Percentiles rank a stretch among this genome's conserved stretches.
Conservation (phyloP, 2,329 filamentous ascomycete species). For the Lecanicillium sp. region DNA sequence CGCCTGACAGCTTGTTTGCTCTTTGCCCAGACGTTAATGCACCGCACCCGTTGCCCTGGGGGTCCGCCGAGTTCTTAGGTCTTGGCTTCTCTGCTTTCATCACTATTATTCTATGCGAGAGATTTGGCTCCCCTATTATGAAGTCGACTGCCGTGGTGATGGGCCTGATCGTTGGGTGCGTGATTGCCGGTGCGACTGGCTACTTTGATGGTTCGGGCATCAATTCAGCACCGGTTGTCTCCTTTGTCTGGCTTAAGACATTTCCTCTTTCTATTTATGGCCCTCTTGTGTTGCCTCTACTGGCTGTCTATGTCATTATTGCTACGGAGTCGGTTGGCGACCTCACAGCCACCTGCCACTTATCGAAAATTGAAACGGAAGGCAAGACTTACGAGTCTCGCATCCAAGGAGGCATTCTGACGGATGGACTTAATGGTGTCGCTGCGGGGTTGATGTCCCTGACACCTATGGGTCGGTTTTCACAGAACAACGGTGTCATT, state of each 20-base stretch:
- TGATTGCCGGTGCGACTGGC: slow-evolving; percentile 68
- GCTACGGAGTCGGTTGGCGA: slow-evolving; percentile 75
- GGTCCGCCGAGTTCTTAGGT: slow-evolving; percentile 67
- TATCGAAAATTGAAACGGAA: slow-evolving; percentile 66
- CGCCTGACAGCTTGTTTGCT: slow-evolving; percentile 51
- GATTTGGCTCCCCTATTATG: slow-evolving; percentile 78
- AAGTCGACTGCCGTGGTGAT: slow-evolving; percentile 71
- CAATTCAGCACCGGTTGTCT: slow-evolving; percentile 59
- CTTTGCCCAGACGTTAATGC: slow-evolving; percentile 61
- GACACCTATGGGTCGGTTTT: slow-evolving; percentile 72
- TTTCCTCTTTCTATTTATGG: slow-evolving; percentile 68
- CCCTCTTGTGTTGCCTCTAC: slow-evolving; percentile 62
- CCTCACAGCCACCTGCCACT: slow-evolving; percentile 74
- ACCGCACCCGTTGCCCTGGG: slow-evolving; percentile 68
- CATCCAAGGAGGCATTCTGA: slow-evolving; percentile 71
- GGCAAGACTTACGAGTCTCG: slow-evolving; percentile 65
- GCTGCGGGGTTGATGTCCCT: slow-evolving; percentile 71
- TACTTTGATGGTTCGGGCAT: slow-evolving; percentile 70
- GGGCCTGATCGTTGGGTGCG: slow-evolving; percentile 66
- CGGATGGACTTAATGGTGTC: slow-evolving; percentile 68
- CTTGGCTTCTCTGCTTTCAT: slow-evolving; percentile 74
- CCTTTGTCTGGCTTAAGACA: slow-evolving; percentile 73
- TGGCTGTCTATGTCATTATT: slow-evolving; percentile 64
- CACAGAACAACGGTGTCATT: slow-evolving; percentile 81
- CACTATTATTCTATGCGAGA: slow-evolving; percentile 72